These are phyloP conservation scores for Apiospora malaysiana DNA, from an alignment of 2,329 filamentous ascomycete genomes.

Conservation along the genomic window DNA sequence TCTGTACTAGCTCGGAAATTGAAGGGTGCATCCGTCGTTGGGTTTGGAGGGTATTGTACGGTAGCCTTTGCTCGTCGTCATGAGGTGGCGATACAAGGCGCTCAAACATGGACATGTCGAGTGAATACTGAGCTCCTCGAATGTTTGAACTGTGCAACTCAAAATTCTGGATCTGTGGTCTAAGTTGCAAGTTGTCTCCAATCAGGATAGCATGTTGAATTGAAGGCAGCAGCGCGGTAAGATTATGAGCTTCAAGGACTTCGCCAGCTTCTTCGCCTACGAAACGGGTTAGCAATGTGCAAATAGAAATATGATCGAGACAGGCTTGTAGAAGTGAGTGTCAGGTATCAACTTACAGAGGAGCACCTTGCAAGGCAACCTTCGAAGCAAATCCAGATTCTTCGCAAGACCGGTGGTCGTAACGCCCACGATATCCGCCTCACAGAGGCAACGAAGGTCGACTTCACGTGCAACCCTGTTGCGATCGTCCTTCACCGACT, in stretches of 20 bases:
- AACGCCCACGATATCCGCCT: slow-evolving; percentile 59
- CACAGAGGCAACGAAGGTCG: slow-evolving; percentile 44
- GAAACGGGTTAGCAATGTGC: neutral
- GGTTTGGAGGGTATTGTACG: slow-evolving; percentile 48
- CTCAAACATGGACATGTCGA: slow-evolving; percentile 69
- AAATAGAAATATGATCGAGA: neutral
- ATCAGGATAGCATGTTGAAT: slow-evolving; percentile 68
- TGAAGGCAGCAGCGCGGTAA: slow-evolving; percentile 64
- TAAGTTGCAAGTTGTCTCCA: slow-evolving; percentile 67
- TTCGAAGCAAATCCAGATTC: slow-evolving; percentile 54
- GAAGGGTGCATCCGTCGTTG: slow-evolving; percentile 67
- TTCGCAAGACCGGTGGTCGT: slow-evolving; percentile 65
- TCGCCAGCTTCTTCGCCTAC: slow-evolving; percentile 69
- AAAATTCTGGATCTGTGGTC: slow-evolving; percentile 62
- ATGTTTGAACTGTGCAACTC: slow-evolving; percentile 57
- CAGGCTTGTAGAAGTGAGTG: neutral
- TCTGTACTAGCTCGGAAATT: slow-evolving; percentile 59
- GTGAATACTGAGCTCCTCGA: slow-evolving; percentile 53
- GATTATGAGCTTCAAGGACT: slow-evolving; percentile 67
- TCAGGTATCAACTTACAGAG: slow-evolving; percentile 44
- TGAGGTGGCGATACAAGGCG: slow-evolving; percentile 49
- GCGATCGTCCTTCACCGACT: slow-evolving; percentile 26
- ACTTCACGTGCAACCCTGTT: slow-evolving; percentile 38
- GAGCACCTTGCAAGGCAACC: slow-evolving; percentile 60
- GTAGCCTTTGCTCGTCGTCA: slow-evolving; percentile 34